Evolutionary conservation across 345 rosid species (phyloP).

Genomic region (Syzygium grande): DNA sequence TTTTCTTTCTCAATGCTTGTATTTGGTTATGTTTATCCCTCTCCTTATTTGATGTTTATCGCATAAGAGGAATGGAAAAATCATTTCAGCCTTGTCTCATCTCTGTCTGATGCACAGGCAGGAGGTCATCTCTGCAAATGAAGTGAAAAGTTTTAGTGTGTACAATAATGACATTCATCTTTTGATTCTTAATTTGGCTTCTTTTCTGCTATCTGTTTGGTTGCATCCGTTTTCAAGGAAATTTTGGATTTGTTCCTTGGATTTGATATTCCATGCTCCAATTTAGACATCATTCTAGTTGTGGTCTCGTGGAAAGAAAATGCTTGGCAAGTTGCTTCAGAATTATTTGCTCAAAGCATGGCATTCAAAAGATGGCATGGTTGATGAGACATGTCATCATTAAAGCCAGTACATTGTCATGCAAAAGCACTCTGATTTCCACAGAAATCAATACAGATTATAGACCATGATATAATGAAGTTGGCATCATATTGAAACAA

Average conservation of each 20-base stretch:
- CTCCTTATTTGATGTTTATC: not conserved
- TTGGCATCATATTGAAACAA: not conserved
- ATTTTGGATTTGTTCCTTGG: not conserved
- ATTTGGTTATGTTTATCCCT: conserved; percentile 9
- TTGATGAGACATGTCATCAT: not conserved
- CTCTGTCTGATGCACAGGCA: not conserved
- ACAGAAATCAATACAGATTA: not conserved
- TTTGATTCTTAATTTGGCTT: not conserved
- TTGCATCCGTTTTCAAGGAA: not conserved
- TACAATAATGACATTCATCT: not conserved
- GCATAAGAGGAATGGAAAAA: not conserved
- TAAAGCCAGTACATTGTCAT: not conserved
- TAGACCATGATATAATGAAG: not conserved
- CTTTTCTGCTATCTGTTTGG: not conserved
- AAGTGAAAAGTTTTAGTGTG: not conserved
- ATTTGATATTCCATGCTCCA: not conserved
- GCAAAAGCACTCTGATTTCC: not conserved
- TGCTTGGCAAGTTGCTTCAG: not conserved
- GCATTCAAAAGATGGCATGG: not conserved
- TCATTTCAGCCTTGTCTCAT: not conserved
- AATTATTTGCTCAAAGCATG: not conserved
- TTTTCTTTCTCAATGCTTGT: conserved; percentile 10
- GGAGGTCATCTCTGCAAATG: not conserved
- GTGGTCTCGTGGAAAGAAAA: not conserved
- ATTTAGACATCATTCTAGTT: not conserved